Evolutionary conservation across 2,329 filamentous ascomycete genomes (phyloP).

Genomic region (Diaporthe destruens): DNA sequence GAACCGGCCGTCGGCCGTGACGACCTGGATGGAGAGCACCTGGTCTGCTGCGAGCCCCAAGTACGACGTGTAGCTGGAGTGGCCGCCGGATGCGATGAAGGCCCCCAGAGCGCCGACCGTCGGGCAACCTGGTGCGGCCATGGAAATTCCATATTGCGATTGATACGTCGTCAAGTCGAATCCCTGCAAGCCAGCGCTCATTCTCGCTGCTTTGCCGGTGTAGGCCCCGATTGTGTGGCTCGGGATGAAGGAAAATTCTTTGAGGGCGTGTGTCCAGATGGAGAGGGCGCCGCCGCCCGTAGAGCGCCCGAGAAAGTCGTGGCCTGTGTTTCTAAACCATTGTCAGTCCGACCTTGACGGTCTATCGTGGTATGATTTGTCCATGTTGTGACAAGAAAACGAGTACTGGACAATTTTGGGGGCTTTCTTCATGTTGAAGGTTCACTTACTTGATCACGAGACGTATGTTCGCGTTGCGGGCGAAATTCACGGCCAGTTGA

Average conservation of each 20-base stretch:
- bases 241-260: conserved; percentile 44
- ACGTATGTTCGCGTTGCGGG: conserved; percentile 59
- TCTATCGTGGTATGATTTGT: background rate
- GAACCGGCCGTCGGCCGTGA: conserved; percentile 53
- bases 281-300: conserved; percentile 49
- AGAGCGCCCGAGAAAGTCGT: conserved; percentile 62
- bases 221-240: conserved; percentile 43
- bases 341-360: background rate
- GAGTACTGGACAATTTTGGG: background rate
- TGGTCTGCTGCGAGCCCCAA: conserved; percentile 66
- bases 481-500: conserved; percentile 55
- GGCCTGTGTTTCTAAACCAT: conserved; percentile 59
- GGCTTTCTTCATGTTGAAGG: background rate
- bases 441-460: conserved; percentile 54
- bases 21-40: conserved; percentile 51
- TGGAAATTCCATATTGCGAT: conserved; percentile 47
- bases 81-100: conserved; percentile 65
- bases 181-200: conserved; percentile 54
- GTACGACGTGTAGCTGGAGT: conserved; percentile 58
- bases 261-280: conserved; percentile 67
- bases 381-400: background rate
- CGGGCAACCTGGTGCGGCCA: conserved; percentile 58
- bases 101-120: conserved; percentile 56
- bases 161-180: conserved; percentile 51
- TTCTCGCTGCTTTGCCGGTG: conserved; percentile 52